Percentiles rank a stretch among this genome's conserved stretches.
These are phyloP conservation scores for Ophioceras dolichostomum DNA, from an alignment of 2,329 filamentous ascomycete genomes.

Conservation along the genomic window DNA sequence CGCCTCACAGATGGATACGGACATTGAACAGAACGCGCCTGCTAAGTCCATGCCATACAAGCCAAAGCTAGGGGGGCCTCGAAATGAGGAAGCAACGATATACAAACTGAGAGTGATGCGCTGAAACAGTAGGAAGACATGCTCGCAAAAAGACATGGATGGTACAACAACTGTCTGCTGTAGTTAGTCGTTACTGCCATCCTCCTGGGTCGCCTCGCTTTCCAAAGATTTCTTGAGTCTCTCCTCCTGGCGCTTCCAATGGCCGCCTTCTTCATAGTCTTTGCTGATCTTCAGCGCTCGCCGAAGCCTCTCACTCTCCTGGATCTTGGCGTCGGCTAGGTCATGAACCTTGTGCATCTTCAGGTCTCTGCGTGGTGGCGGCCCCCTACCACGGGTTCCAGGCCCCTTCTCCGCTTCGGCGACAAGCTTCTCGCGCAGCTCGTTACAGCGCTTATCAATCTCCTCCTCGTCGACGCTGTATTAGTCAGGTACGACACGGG, in stretches of 20 bases:
- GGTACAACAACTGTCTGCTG: too few species aligned
- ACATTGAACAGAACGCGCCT: too few species aligned
- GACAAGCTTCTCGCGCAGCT: constrained; percentile 50
- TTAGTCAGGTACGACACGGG: background rate
- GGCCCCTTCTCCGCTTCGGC: constrained; percentile 36
- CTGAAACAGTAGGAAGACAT: background rate
- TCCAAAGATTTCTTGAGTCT: constrained; percentile 34
- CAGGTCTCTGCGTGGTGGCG: constrained; percentile 41
- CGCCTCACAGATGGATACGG: too few species aligned
- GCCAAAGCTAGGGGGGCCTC: too few species aligned
- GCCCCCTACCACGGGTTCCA: constrained; percentile 18
- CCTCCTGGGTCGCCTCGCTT: background rate
- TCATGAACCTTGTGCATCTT: constrained; percentile 96
- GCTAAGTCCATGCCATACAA: too few species aligned
- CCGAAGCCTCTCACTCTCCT: constrained; percentile 81
- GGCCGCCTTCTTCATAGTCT: constrained; percentile 73
- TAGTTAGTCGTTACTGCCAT: too few species aligned
- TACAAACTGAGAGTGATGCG: background rate
- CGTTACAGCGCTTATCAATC: constrained; percentile 67
- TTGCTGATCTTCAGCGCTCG: constrained; percentile 78
- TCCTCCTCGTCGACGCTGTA: constrained; percentile 71
- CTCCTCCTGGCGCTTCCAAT: constrained; percentile 79
- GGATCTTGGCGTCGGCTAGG: constrained; percentile 88
- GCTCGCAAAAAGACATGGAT: too few species aligned
- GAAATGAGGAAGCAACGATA: background rate